Conservation (phyloP, 345 rosid species). For the Salix koriyanagi region DNA sequence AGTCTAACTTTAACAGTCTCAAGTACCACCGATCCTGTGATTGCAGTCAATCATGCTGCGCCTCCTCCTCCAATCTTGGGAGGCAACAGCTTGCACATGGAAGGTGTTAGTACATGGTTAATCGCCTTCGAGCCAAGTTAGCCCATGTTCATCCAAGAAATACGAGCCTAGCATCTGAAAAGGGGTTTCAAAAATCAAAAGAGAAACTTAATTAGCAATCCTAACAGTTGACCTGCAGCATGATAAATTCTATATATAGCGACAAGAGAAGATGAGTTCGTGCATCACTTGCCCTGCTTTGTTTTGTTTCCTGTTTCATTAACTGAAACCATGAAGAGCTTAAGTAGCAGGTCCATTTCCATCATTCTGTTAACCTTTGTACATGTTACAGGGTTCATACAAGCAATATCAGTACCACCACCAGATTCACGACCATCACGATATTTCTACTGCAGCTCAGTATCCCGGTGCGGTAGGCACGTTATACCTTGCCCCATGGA, state of each 20-base stretch:
- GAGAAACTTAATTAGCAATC: not conserved
- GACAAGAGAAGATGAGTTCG: not conserved
- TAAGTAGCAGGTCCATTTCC: constrained; percentile 1
- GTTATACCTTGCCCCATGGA: no score
- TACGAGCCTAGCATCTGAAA: not conserved
- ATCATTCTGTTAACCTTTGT: constrained; percentile 7
- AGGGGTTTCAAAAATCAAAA: not conserved
- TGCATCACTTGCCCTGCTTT: not conserved
- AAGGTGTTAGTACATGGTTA: not conserved
- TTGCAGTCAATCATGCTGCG: no score
- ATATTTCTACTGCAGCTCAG: no score
- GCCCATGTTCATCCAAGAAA: constrained; percentile 8
- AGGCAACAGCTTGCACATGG: no score
- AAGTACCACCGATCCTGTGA: not conserved
- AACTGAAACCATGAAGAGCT: constrained; percentile 7
- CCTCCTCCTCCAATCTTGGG: no score
- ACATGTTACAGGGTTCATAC: constrained; percentile 7
- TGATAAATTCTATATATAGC: constrained; percentile 9
- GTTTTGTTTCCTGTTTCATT: not conserved
- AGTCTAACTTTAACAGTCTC: not conserved
- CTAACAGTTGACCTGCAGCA: not conserved
- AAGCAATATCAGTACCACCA: no score
- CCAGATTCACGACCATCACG: no score
- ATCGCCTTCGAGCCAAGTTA: not conserved
- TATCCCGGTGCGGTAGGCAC: no score